Base-by-base conservation (phyloP, 345 rosid genomes). In the Syzygium aqueum region DNA sequence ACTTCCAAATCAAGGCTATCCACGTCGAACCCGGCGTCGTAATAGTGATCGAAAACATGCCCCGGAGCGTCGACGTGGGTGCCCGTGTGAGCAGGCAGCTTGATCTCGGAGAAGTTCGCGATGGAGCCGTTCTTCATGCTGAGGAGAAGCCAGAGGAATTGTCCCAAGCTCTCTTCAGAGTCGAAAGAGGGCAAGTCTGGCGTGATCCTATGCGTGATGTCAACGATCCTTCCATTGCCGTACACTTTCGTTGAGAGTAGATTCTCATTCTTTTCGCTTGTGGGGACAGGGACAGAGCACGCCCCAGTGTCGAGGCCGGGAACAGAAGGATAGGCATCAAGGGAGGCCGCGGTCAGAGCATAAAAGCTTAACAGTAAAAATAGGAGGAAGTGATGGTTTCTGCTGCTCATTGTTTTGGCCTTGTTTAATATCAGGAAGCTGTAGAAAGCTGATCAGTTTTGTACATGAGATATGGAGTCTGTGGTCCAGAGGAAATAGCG, bases 41-140 rank as follows among this genome's bases (percentile, higher is more conserved):
- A 88, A 12, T 88, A 88, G 43, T 53, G 84, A 27, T 88, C 89
- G 2, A 22, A 85, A 49, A 85, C 85, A 49, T 86, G 87, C 50
- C 87, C 87, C 0, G 89, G 89, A 25, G 89, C 87, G 0, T 85
- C 89, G 11, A 88, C 88, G 13, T 88, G 89, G 49, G 89, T 88
- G 77, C 89, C 87, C 3, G 59, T 85, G 86, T 88, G 89, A 28
- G 83, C 86, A 27, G 67, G 85, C 37, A 88, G 87, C 52, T 86
- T 85, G 86, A 88, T 78, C 89, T 80, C 86, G 3, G 89, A 88
- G 84, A 53, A 51, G 56, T 88, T 88, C 6, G 86, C 86, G 7
- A 85, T 33, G 22, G 89, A 88, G 1, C 89, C 89, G 22, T 88
- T 88, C 82, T 88, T 88, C 87, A 88, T 88, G 85, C 87, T 80